Percentiles rank a stretch among this genome's conserved stretches.
phyloP scores from a whole-genome alignment of 208 protist genomes.

The Leishmania arabica region DNA sequence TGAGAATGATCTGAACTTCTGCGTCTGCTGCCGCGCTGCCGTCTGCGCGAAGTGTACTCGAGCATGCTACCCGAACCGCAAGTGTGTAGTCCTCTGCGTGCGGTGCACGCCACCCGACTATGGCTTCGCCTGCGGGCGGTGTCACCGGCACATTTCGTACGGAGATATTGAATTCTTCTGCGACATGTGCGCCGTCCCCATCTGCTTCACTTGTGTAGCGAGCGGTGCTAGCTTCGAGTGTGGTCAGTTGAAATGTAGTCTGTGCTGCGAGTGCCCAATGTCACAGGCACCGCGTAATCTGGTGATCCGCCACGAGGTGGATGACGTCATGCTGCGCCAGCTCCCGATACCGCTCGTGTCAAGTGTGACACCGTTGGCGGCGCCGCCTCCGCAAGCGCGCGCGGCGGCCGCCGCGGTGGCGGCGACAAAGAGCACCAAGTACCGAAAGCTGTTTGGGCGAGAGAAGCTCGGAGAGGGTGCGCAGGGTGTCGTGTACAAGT shows the following conservation, averaged over 20 bases:
- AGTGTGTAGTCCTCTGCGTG: conserved; percentile 45
- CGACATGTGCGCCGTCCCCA: conserved; percentile 50
- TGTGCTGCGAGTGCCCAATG: conserved; percentile 61
- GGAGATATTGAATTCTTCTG: conserved; percentile 53
- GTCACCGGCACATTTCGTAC: conserved; percentile 26
- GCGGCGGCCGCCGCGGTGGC: conserved; percentile 11
- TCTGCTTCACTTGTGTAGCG: conserved; percentile 63
- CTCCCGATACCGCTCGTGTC: conserved; percentile 28
- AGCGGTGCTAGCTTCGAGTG: conserved; percentile 58
- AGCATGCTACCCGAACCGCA: conserved; percentile 38
- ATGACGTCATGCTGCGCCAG: conserved; percentile 18
- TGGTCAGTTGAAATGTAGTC: conserved; percentile 66
- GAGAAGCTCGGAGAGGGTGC: conserved; percentile 72
- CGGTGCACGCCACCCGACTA: conserved; percentile 32
- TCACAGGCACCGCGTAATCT: conserved; percentile 22
- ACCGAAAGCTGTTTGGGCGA: conserved; percentile 39
- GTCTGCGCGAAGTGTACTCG: conserved; percentile 48
- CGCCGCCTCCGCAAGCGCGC: conserved; percentile 16
- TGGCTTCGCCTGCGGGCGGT: conserved; percentile 60
- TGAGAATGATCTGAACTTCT: conserved; percentile 30
- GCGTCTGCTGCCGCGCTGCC: conserved; percentile 42
- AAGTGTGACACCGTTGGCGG: conserved; percentile 1
- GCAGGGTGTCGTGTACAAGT: conserved; percentile 85
- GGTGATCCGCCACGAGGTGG: conserved; percentile 21
- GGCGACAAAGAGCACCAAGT: conserved; percentile 41